phyloP scores from a whole-genome alignment of 2,329 filamentous ascomycete species.

The Leptographium flavum region DNA sequence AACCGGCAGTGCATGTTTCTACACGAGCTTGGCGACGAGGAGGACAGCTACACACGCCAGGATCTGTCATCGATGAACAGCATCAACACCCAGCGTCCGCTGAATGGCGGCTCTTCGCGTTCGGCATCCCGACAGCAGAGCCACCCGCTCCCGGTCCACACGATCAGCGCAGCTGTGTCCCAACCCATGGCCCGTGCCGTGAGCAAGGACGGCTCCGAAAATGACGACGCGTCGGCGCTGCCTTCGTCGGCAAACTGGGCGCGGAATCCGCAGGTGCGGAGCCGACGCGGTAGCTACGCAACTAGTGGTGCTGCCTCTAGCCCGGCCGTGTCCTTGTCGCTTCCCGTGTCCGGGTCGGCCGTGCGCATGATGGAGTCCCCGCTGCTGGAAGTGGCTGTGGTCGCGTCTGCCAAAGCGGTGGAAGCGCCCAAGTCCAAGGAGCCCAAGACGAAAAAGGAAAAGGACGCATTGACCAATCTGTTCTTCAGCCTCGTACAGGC shows the following conservation, averaged over 20 bases:
- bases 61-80: slow-evolving; percentile 92
- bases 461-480: slow-evolving; percentile 11
- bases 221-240: slow-evolving; percentile 74
- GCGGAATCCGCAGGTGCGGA: slow-evolving; percentile 49
- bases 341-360: slow-evolving; percentile 37
- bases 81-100: slow-evolving; percentile 61
- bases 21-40: slow-evolving; percentile 95
- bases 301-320: slow-evolving; percentile 73
- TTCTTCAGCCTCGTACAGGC: slow-evolving; percentile 23
- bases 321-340: slow-evolving; percentile 52
- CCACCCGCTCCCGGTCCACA: slow-evolving; percentile 21
- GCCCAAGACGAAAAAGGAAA: slow-evolving; percentile 4
- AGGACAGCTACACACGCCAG: slow-evolving; percentile 89
- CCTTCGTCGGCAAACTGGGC: slow-evolving; percentile 94
- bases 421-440: not conserved
- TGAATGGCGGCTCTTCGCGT: slow-evolving; percentile 39
- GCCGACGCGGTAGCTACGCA: slow-evolving; percentile 61
- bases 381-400: slow-evolving; percentile 18
- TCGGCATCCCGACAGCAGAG: slow-evolving; percentile 38
- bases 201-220: slow-evolving; percentile 64
- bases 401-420: slow-evolving; percentile 6
- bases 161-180: slow-evolving; percentile 21
- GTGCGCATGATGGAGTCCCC: slow-evolving; percentile 28
- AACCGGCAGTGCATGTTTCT: slow-evolving; percentile 97
- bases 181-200: slow-evolving; percentile 60